Evolutionary conservation across 495 filamentous ascomycete species (phyloP).

Genomic region (Aspergillus affinis): DNA sequence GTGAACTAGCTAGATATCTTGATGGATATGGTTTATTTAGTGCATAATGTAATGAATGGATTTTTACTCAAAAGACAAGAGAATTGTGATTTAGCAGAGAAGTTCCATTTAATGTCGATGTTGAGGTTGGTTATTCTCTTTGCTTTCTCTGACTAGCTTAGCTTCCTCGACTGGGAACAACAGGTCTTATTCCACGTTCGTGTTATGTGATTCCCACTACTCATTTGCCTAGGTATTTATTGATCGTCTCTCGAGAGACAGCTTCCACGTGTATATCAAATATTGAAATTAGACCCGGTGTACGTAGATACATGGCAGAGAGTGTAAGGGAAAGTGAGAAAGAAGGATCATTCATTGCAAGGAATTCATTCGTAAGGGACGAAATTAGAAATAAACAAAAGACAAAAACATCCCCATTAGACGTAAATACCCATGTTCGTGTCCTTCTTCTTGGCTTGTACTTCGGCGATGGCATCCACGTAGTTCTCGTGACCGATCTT

Average conservation of each 20-base stretch:
- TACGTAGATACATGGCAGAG: slow-evolving; percentile 34
- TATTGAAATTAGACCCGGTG: slow-evolving; percentile 11
- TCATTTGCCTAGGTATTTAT: too few species aligned
- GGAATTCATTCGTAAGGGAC: background rate
- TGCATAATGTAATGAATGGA: background rate
- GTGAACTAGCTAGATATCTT: background rate
- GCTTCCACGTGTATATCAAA: background rate
- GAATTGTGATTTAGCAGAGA: background rate
- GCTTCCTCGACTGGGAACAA: too few species aligned
- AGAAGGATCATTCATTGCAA: background rate
- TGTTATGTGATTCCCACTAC: too few species aligned
- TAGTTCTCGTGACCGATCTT: slow-evolving; percentile 99
- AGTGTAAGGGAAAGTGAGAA: background rate
- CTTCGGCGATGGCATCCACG: slow-evolving; percentile 96
- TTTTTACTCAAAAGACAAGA: background rate
- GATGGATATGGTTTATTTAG: background rate
- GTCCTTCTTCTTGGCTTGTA: slow-evolving; percentile 98
- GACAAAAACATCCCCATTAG: slow-evolving; percentile 19
- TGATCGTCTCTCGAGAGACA: background rate
- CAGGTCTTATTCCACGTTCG: background rate
- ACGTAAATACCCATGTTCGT: slow-evolving; percentile 59
- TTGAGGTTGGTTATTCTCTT: too few species aligned
- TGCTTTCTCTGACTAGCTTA: too few species aligned
- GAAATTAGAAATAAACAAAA: too few species aligned
- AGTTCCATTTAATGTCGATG: too few species aligned